Conservation (phyloP, 768 basidiomycete species). For the Termitomyces sp. region DNA sequence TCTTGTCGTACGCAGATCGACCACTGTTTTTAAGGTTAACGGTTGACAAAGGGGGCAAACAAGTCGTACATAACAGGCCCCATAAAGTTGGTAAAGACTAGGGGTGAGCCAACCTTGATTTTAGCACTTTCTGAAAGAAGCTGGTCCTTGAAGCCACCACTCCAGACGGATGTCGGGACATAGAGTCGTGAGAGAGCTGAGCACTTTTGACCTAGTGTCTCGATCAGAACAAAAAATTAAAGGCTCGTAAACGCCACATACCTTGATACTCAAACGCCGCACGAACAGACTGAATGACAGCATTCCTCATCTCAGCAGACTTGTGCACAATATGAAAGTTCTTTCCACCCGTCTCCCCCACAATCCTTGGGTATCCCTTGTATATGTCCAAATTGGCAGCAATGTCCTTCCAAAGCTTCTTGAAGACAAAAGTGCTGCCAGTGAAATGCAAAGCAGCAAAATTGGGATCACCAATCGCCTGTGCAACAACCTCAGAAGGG, state of each 20-base stretch:
- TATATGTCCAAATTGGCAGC: slow-evolving; percentile 84
- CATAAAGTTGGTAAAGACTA: slow-evolving; percentile 82
- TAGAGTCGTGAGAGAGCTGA: slow-evolving; percentile 91
- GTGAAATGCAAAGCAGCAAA: slow-evolving; percentile 97
- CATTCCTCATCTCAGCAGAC: slow-evolving; percentile 81
- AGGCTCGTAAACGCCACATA: slow-evolving; percentile 15
- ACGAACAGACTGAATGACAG: slow-evolving; percentile 84
- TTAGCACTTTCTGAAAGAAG: slow-evolving; percentile 70
- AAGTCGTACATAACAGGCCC: slow-evolving; percentile 86
- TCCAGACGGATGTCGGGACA: slow-evolving; percentile 85
- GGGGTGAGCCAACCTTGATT: slow-evolving; percentile 78
- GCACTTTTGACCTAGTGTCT: slow-evolving; percentile 85
- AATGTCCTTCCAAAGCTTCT: slow-evolving; percentile 95
- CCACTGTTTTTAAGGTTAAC: slow-evolving; percentile 39
- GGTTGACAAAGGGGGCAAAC: neutral
- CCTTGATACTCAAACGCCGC: slow-evolving; percentile 96
- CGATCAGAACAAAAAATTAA: neutral
- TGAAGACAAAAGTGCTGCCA: slow-evolving; percentile 92
- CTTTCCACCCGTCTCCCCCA: slow-evolving; percentile 98
- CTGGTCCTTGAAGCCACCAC: slow-evolving; percentile 76
- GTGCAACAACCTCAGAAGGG: slow-evolving; percentile 77
- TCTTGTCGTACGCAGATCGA: slow-evolving; percentile 84
- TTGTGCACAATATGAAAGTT: slow-evolving; percentile 95
- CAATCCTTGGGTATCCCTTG: slow-evolving; percentile 86
- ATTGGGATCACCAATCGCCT: slow-evolving; percentile 68